Evolutionary conservation across 768 basidiomycete species (phyloP).

Genomic region (Rhodocollybia butyracea): DNA sequence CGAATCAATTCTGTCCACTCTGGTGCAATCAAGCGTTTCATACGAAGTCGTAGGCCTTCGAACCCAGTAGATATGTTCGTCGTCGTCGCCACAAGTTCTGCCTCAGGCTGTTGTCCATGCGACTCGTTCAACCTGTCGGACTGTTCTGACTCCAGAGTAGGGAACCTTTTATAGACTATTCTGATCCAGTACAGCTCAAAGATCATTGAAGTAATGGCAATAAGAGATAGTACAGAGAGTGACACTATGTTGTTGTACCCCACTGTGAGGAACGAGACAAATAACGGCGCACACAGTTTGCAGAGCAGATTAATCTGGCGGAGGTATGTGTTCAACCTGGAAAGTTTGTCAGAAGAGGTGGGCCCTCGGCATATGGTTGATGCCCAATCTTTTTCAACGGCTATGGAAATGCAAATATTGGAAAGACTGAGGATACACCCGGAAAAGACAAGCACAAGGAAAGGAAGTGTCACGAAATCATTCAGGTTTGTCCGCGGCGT

Average conservation of each 20-base stretch:
- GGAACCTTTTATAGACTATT: conserved; percentile 35
- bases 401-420: conserved; percentile 38
- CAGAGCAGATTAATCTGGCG: conserved; percentile 42
- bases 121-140: conserved; percentile 14
- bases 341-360: neutral
- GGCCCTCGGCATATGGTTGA: conserved; percentile 33
- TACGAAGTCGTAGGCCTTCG: neutral
- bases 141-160: conserved; percentile 31
- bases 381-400: conserved; percentile 52
- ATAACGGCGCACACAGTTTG: conserved; percentile 48
- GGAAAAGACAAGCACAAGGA: conserved; percentile 28
- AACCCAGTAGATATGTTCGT: neutral
- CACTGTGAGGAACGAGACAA: conserved; percentile 46
- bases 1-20: conserved; percentile 39
- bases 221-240: conserved; percentile 27
- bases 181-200: conserved; percentile 44
- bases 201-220: conserved; percentile 30
- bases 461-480: conserved; percentile 20
- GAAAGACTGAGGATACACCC: conserved; percentile 37
- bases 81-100: neutral
- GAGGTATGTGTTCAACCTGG: conserved; percentile 37
- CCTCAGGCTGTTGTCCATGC: conserved; percentile 3
- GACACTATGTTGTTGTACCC: conserved; percentile 33
- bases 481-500: neutral
- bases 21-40: neutral